These are phyloP conservation scores for Aegilops speltoides DNA, from an alignment of 176 grass and related monocot genomes.

Conservation along the genomic window DNA sequence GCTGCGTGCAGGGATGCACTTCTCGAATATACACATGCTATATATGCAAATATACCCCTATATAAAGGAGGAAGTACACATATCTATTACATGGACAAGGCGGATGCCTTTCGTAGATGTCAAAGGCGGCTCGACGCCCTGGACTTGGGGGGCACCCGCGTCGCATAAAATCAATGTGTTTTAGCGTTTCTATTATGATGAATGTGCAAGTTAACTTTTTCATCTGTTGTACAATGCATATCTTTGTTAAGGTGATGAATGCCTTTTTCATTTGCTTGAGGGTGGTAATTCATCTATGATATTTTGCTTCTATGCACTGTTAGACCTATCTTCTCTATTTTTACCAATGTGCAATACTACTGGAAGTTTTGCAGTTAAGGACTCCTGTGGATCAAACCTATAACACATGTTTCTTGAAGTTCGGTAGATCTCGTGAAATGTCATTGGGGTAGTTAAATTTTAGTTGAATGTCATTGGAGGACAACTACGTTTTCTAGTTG, in stretches of 20 bases:
- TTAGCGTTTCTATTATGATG: conserved; percentile 1
- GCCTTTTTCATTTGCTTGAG: conserved; percentile 9
- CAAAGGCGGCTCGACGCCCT: no score
- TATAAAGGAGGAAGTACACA: no score
- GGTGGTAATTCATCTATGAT: not conserved
- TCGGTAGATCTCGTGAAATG: not conserved
- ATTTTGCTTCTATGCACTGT: conserved; percentile 8
- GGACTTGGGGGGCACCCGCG: no score
- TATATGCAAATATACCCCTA: no score
- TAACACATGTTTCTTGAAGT: not conserved
- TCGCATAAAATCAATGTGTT: not conserved
- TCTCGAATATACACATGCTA: no score
- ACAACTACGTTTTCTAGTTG: not conserved
- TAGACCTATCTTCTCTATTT: not conserved
- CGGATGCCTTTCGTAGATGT: no score
- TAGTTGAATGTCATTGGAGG: no score
- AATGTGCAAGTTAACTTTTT: conserved; percentile 8
- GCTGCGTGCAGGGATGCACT: no score
- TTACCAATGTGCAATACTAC: not conserved
- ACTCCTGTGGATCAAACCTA: not conserved
- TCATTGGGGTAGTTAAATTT: not conserved
- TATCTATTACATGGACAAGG: no score
- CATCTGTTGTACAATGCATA: not conserved
- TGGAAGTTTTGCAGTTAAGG: not conserved
- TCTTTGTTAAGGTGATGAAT: conserved; percentile 1